Evolutionary conservation across 1,284 basidiomycete species (phyloP).

Genomic region (Sutorius eximius): DNA sequence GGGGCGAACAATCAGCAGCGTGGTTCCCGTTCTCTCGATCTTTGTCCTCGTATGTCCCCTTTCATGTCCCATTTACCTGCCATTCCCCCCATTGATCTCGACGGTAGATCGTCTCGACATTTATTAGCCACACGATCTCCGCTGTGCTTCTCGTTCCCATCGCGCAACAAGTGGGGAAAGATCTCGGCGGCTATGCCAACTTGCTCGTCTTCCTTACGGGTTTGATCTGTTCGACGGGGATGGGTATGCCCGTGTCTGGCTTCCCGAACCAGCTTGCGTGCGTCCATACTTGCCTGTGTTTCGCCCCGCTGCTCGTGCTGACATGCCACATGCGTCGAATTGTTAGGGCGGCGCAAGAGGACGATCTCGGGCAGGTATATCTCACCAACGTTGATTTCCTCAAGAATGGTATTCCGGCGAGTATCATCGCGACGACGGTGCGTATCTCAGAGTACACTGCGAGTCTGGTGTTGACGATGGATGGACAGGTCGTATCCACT

Average conservation of each 20-base stretch:
- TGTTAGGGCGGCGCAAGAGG: constrained; percentile 86
- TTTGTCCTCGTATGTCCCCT: constrained; percentile 79
- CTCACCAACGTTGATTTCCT: constrained; percentile 87
- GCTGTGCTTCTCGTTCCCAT: constrained; percentile 96
- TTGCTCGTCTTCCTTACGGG: constrained; percentile 91
- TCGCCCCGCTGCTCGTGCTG: neutral
- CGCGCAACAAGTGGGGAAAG: constrained; percentile 85
- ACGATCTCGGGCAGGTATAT: constrained; percentile 90
- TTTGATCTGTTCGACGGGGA: constrained; percentile 91
- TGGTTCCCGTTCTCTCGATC: constrained; percentile 81
- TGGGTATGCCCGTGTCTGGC: constrained; percentile 97
- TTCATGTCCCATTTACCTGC: neutral
- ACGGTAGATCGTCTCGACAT: constrained; percentile 73
- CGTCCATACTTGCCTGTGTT: constrained; percentile 36
- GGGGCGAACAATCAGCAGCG: constrained; percentile 74
- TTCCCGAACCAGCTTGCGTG: constrained; percentile 97
- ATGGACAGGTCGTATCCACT: constrained; percentile 21
- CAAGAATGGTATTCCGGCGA: constrained; percentile 91
- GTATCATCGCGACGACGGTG: constrained; percentile 81
- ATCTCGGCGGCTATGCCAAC: constrained; percentile 69
- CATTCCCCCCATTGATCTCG: constrained; percentile 4
- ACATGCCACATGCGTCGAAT: neutral
- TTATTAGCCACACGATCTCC: constrained; percentile 96
- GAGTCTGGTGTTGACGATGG: neutral
- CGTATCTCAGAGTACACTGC: constrained; percentile 27